phyloP scores from a whole-genome alignment of 1,284 basidiomycete genomes.

The Exobasidium rhododendri region DNA sequence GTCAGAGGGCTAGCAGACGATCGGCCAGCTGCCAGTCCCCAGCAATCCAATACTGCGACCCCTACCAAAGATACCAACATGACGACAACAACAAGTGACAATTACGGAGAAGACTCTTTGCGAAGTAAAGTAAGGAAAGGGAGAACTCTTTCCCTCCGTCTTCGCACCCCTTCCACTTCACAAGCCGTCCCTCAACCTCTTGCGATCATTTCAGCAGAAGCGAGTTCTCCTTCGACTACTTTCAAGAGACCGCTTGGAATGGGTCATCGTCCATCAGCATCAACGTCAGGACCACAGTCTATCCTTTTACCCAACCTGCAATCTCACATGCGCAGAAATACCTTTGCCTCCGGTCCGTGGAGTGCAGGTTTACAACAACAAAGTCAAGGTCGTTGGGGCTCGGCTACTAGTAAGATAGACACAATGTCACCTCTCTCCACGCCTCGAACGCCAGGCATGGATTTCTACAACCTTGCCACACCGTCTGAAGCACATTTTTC shows the following conservation, averaged over 20 bases:
- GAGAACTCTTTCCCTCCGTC: constrained; percentile 1
- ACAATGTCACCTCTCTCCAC: constrained; percentile 5
- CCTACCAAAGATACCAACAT: no score
- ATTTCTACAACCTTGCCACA: constrained; percentile 4
- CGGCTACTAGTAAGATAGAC: neutral
- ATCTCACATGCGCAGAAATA: neutral
- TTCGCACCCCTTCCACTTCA: neutral
- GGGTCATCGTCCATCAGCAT: neutral
- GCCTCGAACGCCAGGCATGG: constrained; percentile 3
- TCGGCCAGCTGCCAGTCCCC: neutral
- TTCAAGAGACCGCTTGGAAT: neutral
- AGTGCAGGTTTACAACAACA: neutral
- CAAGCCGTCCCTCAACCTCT: neutral
- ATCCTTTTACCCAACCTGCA: no score
- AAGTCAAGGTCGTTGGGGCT: neutral
- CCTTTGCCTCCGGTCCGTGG: neutral
- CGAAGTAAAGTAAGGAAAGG: neutral
- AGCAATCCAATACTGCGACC: no score
- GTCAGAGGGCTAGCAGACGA: neutral
- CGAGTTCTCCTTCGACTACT: neutral
- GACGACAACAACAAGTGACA: neutral
- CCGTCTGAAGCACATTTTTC: neutral
- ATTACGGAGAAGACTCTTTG: neutral
- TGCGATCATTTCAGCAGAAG: neutral
- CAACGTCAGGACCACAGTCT: neutral